Percentiles rank a stretch among this genome's conserved stretches.
These are phyloP conservation scores for Parsonsia alboflavescens DNA, from an alignment of 257 asterid genomes.

Conservation along the genomic window DNA sequence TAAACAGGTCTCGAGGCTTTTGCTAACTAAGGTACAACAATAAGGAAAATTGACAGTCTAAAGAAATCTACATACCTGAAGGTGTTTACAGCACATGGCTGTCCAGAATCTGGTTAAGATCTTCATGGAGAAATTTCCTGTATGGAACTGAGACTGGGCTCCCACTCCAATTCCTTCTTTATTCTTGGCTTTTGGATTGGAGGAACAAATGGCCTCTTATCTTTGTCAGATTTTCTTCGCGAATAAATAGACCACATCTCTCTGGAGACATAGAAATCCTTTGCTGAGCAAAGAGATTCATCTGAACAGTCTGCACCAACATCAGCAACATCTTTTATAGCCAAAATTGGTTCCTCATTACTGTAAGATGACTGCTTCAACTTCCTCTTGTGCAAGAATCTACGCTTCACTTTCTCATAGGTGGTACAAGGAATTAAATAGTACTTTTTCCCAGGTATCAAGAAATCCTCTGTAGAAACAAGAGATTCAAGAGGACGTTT, in stretches of 20 bases:
- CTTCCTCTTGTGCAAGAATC: slow-evolving; percentile 22
- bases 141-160: slow-evolving; percentile 54
- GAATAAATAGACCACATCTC: slow-evolving; percentile 29
- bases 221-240: slow-evolving; percentile 22
- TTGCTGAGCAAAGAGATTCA: slow-evolving; percentile 44
- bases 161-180: slow-evolving; percentile 54
- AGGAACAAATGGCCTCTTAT: slow-evolving; percentile 50
- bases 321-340: slow-evolving; percentile 29
- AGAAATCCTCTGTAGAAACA: slow-evolving; percentile 35
- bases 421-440: slow-evolving; percentile 40
- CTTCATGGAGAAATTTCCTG: slow-evolving; percentile 59
- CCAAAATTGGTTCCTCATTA: slow-evolving; percentile 28
- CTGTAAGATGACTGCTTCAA: background rate
- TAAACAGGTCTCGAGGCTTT: slow-evolving; percentile 5
- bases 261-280: slow-evolving; percentile 36
- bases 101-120: slow-evolving; percentile 1
- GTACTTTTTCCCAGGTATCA: slow-evolving; percentile 66
- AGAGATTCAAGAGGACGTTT: slow-evolving; percentile 47
- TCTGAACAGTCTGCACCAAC: slow-evolving; percentile 29
- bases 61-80: slow-evolving; percentile 21
- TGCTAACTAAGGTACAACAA: slow-evolving; percentile 12
- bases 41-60: slow-evolving; percentile 12
- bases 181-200: slow-evolving; percentile 52
- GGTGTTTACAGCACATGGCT: background rate
- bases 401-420: slow-evolving; percentile 50